A percentile compares a stretch with the other conserved stretches of the same genome.
These are phyloP conservation scores for Leccinum angustisporum DNA, from an alignment of 1,284 basidiomycete genomes.

Conservation along the genomic window DNA sequence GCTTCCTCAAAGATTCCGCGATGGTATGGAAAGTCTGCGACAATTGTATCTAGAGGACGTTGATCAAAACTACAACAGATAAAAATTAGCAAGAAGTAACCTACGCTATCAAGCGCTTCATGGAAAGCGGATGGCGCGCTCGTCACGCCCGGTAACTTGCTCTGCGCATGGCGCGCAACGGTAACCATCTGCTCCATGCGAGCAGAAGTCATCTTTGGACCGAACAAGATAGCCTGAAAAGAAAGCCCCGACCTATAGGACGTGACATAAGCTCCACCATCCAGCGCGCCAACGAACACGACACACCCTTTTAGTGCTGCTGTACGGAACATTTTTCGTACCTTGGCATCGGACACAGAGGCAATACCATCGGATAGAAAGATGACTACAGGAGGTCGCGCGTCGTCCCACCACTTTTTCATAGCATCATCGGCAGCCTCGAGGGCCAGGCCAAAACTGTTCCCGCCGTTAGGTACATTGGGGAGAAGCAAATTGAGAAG, in stretches of 20 bases:
- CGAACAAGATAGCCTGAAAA: slow-evolving; percentile 60
- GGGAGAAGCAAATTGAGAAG: slow-evolving; percentile 44
- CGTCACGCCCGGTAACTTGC: slow-evolving; percentile 31
- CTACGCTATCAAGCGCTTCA: slow-evolving; percentile 52
- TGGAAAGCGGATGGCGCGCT: slow-evolving; percentile 47
- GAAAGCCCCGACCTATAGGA: slow-evolving; percentile 52
- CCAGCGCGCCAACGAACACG: not conserved
- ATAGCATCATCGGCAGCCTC: slow-evolving; percentile 40
- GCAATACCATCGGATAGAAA: slow-evolving; percentile 59
- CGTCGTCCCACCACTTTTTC: slow-evolving; percentile 49
- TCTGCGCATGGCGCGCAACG: slow-evolving; percentile 50
- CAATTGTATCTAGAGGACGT: slow-evolving; percentile 44
- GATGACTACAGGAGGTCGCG: slow-evolving; percentile 55
- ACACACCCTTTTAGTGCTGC: slow-evolving; percentile 47
- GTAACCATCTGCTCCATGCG: slow-evolving; percentile 49
- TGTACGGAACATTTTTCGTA: slow-evolving; percentile 43
- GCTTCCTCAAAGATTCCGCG: slow-evolving; percentile 56
- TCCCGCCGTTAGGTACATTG: slow-evolving; percentile 41
- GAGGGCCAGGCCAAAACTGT: slow-evolving; percentile 48
- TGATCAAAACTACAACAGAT: not conserved
- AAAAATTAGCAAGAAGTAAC: slow-evolving; percentile 6
- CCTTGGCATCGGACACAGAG: slow-evolving; percentile 34
- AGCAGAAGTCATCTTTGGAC: slow-evolving; percentile 32
- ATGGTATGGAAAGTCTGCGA: slow-evolving; percentile 59
- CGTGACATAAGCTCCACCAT: not conserved